A percentile compares a stretch with the other conserved stretches of the same genome.
phyloP scores from a whole-genome alignment of 2,329 filamentous ascomycete genomes.

The Neofusicoccum parvum region DNA sequence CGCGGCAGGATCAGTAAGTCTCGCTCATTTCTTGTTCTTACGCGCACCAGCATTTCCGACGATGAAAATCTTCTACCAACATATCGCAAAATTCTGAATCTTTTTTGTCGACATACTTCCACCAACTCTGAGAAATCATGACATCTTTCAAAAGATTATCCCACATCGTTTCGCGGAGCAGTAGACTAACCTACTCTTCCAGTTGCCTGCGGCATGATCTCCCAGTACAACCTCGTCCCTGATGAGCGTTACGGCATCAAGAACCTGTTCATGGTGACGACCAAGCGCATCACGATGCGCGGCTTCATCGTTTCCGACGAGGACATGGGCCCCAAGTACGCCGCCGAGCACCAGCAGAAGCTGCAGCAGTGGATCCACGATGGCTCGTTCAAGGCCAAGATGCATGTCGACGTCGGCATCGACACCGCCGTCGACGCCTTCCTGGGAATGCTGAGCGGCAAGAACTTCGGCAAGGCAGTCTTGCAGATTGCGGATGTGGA shows the following conservation, averaged over 20 bases:
- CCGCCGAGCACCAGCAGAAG: constrained; percentile 72
- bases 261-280: constrained; percentile 66
- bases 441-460: constrained; percentile 72
- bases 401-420: constrained; percentile 72
- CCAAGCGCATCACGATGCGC: constrained; percentile 69
- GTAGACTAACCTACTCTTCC: constrained; percentile 7
- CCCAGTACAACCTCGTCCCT: constrained; percentile 68
- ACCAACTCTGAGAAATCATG: constrained; percentile 1
- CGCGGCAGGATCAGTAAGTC: constrained; percentile 66
- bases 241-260: constrained; percentile 65
- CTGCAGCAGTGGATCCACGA: constrained; percentile 76
- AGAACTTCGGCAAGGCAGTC: constrained; percentile 86
- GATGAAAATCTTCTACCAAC: constrained; percentile 1
- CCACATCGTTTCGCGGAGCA: not conserved
- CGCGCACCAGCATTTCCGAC: not conserved
- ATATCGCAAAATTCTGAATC: not conserved
- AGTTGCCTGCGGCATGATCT: constrained; percentile 66
- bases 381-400: constrained; percentile 71
- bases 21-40: not conserved
- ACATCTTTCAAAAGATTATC: too few species aligned
- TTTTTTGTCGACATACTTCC: not conserved
- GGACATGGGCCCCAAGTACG: constrained; percentile 67
- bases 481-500: constrained; percentile 60
- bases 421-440: constrained; percentile 75
- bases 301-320: constrained; percentile 74